phyloP scores from a whole-genome alignment of 2,329 filamentous ascomycete species.

The Phialophora tarda region DNA sequence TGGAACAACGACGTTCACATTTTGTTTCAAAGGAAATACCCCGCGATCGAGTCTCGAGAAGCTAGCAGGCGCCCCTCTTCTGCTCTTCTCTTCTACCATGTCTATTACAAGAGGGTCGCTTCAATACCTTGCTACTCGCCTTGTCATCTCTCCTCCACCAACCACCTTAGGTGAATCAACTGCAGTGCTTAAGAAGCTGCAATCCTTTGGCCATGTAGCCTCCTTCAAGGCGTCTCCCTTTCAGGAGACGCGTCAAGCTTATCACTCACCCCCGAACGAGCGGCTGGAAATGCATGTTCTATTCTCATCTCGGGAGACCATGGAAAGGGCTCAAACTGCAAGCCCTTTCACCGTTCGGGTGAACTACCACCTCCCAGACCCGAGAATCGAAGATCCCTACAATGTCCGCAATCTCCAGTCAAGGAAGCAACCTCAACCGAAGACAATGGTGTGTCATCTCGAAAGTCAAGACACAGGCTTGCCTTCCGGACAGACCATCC shows the following conservation, averaged over 20 bases:
- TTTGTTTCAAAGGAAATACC: background rate
- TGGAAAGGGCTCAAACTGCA: slow-evolving; percentile 22
- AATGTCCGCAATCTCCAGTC: slow-evolving; percentile 37
- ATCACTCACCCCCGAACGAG: background rate
- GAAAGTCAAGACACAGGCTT: background rate
- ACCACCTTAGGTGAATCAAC: slow-evolving; percentile 33
- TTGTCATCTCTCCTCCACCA: slow-evolving; percentile 34
- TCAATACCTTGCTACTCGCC: slow-evolving; percentile 22
- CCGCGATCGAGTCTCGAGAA: background rate
- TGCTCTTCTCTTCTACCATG: slow-evolving; percentile 16
- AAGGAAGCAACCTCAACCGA: slow-evolving; percentile 27
- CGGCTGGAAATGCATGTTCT: slow-evolving; percentile 30
- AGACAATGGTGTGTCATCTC: slow-evolving; percentile 31
- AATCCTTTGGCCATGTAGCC: slow-evolving; percentile 31
- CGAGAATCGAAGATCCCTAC: slow-evolving; percentile 36
- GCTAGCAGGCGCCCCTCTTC: background rate
- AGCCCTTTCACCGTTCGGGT: slow-evolving; percentile 34
- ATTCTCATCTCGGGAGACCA: slow-evolving; percentile 26
- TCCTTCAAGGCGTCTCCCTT: slow-evolving; percentile 20
- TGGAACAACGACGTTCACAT: background rate
- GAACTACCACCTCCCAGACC: slow-evolving; percentile 32
- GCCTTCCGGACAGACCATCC: slow-evolving; percentile 22
- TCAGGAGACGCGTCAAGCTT: background rate
- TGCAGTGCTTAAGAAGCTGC: slow-evolving; percentile 34
- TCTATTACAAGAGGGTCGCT: slow-evolving; percentile 23